Base-by-base conservation (phyloP, 1,284 basidiomycete species). In the Phellopilus nigrolimitatus region DNA sequence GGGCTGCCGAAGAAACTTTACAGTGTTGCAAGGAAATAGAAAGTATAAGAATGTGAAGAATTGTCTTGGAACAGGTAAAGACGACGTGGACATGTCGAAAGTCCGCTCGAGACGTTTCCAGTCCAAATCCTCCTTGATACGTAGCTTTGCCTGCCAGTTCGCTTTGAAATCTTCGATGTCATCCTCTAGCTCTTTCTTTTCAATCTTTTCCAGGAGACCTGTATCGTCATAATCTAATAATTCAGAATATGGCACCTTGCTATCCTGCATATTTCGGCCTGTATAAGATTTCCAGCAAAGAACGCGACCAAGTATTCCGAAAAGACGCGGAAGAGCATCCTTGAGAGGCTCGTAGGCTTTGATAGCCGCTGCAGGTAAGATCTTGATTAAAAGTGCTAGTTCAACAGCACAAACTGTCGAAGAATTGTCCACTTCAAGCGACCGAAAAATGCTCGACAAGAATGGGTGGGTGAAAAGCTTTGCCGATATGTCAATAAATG, bases 41-140 rank as follows among this genome's bases (percentile, higher is more conserved):
- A 91, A 94, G 67, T 93, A 95, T 57, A 95, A 70, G 50, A 80
- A 75, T 5, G 86, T 85, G 69, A 92, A 94, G 61, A 77, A 84
- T 49, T 72, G 74, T 33, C 78, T 74, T 12, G 76, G 72, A 15
- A 76, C 74, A 31, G 85, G 86, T 1, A 76, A 65, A 17, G 71
- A 67, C 4, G 78, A 72, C 9, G 71, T 66, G 1, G 71, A 69
- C 12, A 72, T 69, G 50, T 73, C 67, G 59, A 84, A 80, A 0
- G 78, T 74, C 57, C 71, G 67, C 47, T 84, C 78, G 22, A 88
- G 70, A 37, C 78, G 74, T 54, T 79, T 66, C 88, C 88, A 90
- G 7, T 72, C 62, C 21, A 86, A 64, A 43, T 82, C 78, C 13
- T 74, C 67, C 12, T 75, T 74, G 17, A 81, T 66, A 10, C 67